Base-by-base conservation (phyloP, 2,329 filamentous ascomycete genomes). In the Botrytis deweyae region DNA sequence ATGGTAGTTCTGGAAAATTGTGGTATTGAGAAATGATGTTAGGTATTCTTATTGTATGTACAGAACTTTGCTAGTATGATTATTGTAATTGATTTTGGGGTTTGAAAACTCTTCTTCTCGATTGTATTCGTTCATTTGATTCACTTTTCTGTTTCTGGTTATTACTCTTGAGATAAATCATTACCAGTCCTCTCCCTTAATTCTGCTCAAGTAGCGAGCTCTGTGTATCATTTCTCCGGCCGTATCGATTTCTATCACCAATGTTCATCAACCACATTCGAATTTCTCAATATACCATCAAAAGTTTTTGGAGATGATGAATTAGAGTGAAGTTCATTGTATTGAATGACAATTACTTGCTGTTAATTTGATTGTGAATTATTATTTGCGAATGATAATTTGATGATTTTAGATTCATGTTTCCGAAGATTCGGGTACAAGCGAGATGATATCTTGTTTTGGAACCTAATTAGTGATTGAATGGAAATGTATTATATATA, bases 401-500 rank as follows among this genome's bases (percentile, higher is more conserved):
- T 9, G 29, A 29, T 29, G 29, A 29, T 29, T 29, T 29, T 29
- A 29, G 29, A 4, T 22, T 46, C 0, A 22, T 9, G 7, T 22
- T 46, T 22, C 3, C 0, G 7, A 46, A 20, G 44, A 46, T 46
- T 22, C 9, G 2, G 22, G 20, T 46, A 46, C 3, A 0, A 46
- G 44, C 44, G 44, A 46, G 44, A 22, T 9, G 20, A 5, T 20
- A 22, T 22, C 44, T 7, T 20, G 16, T 9, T 22, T 22, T 22
- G 7, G 1, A 8, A 46, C 8, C 2, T 0, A 46, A 0, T 46
- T 9, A 46, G 7, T 20, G 16, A 44, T 46, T 22, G 1, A 0
- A 36, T 36, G 2, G 16, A 36, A 59, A 33, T 20, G 1, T 5
- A 36, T 2, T 1, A 49, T 49, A 49, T 66, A 36, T 46, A 66